A percentile compares a stretch with the other conserved stretches of the same genome.
These are phyloP conservation scores for Rhodotorula paludigena DNA, from an alignment of 768 basidiomycete species.

Conservation along the genomic window DNA sequence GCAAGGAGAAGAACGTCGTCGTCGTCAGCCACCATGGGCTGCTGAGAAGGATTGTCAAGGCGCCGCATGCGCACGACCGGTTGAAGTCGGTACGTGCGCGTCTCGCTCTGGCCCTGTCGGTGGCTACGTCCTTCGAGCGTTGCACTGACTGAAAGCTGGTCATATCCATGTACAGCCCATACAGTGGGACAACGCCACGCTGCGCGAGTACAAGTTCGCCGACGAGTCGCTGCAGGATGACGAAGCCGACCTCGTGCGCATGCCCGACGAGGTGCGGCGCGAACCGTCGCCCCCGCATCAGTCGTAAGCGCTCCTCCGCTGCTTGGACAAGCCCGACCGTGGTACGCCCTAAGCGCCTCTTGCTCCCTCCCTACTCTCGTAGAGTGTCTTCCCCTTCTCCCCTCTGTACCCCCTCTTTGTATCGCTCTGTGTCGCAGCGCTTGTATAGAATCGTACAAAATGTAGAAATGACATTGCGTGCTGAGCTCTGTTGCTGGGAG, in stretches of 20 bases:
- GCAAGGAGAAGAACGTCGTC: slow-evolving; percentile 17
- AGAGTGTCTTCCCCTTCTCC: too few species aligned
- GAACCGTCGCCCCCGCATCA: not conserved
- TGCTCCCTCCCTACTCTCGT: too few species aligned
- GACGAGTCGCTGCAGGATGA: slow-evolving; percentile 14
- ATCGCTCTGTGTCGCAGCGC: too few species aligned
- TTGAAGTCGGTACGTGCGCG: slow-evolving; percentile 1
- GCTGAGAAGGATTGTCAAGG: slow-evolving; percentile 27
- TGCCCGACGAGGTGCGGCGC: slow-evolving; percentile 7
- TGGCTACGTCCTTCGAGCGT: not conserved
- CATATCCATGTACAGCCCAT: not conserved
- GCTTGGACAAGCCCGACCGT: too few species aligned
- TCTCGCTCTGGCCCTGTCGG: not conserved
- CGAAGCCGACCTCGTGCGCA: slow-evolving; percentile 29
- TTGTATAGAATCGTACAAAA: too few species aligned
- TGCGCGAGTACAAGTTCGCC: slow-evolving; percentile 30
- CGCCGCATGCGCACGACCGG: slow-evolving; percentile 30
- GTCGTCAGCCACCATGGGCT: slow-evolving; percentile 31
- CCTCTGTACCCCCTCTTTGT: too few species aligned
- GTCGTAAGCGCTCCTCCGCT: not conserved
- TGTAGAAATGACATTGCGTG: too few species aligned
- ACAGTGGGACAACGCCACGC: slow-evolving; percentile 31
- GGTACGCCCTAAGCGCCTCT: too few species aligned
- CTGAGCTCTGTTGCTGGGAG: too few species aligned
- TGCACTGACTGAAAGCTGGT: not conserved